phyloP scores from a whole-genome alignment of 768 basidiomycete genomes.

The Lactarius akahatsu region DNA sequence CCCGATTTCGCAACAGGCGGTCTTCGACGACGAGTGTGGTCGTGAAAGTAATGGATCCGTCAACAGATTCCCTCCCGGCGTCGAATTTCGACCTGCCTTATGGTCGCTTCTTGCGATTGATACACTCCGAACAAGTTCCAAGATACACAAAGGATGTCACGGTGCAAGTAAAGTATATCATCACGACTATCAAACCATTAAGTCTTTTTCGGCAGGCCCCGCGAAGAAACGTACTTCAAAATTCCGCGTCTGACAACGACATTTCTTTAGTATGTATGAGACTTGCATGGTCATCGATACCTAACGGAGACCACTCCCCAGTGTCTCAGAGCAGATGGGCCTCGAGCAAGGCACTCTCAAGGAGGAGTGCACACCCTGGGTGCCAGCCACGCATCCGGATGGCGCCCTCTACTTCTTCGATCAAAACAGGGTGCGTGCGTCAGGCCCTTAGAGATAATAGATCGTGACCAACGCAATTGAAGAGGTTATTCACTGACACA shows the following conservation, averaged over 20 bases:
- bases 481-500: slow-evolving; percentile 55
- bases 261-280: slow-evolving; percentile 15
- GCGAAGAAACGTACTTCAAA: background rate
- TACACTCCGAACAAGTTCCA: slow-evolving; percentile 22
- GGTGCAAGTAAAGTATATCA: slow-evolving; percentile 6
- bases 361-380: slow-evolving; percentile 39
- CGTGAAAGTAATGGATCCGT: background rate
- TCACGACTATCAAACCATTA: background rate
- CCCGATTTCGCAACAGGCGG: background rate
- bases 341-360: background rate
- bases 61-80: slow-evolving; percentile 8
- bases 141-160: slow-evolving; percentile 10
- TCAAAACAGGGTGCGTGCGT: slow-evolving; percentile 16
- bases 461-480: background rate
- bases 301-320: background rate
- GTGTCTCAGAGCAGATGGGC: background rate
- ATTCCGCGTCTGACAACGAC: slow-evolving; percentile 6
- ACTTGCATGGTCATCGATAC: background rate
- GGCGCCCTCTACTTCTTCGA: background rate
- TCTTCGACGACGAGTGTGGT: slow-evolving; percentile 4
- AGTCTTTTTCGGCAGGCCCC: slow-evolving; percentile 9
- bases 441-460: background rate
- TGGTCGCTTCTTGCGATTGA: background rate
- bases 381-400: slow-evolving; percentile 20
- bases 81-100: background rate